Conservation (phyloP, 805 yeast species). For the Cyberlindnera galapagoensis region DNA sequence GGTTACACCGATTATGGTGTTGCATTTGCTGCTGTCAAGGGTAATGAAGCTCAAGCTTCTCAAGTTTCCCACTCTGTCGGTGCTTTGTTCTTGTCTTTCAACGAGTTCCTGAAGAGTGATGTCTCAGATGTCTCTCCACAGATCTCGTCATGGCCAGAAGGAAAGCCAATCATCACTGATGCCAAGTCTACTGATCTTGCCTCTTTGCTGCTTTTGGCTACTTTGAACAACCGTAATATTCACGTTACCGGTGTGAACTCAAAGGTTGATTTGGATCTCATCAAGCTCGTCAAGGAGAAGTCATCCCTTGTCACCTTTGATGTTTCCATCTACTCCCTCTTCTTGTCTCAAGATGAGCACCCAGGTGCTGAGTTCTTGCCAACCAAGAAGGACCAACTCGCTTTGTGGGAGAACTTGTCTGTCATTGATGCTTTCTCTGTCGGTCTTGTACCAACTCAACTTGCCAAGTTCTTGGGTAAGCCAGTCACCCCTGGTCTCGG, state of each 20-base stretch:
- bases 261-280: constrained; percentile 75
- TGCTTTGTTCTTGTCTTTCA: constrained; percentile 76
- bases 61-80: constrained; percentile 64
- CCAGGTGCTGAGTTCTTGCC: constrained; percentile 73
- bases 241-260: constrained; percentile 85
- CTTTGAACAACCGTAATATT: constrained; percentile 75
- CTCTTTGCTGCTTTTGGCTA: constrained; percentile 83
- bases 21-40: constrained; percentile 74
- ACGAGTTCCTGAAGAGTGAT: constrained; percentile 54
- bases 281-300: constrained; percentile 79
- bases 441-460: constrained; percentile 68
- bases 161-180: constrained; percentile 84
- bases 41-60: constrained; percentile 55
- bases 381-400: constrained; percentile 70
- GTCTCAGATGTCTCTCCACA: constrained; percentile 77
- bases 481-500: constrained; percentile 68
- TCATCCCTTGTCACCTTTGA: constrained; percentile 84
- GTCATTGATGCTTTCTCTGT: constrained; percentile 82
- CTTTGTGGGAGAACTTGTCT: constrained; percentile 70
- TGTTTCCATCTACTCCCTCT: constrained; percentile 73
- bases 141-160: constrained; percentile 76
- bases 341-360: constrained; percentile 65
- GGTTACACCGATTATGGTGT: constrained; percentile 80
- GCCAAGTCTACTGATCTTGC: constrained; percentile 90
- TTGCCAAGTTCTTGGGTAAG: constrained; percentile 61